phyloP scores from a whole-genome alignment of 176 grass and related monocot species.

The Aegilops speltoides region DNA sequence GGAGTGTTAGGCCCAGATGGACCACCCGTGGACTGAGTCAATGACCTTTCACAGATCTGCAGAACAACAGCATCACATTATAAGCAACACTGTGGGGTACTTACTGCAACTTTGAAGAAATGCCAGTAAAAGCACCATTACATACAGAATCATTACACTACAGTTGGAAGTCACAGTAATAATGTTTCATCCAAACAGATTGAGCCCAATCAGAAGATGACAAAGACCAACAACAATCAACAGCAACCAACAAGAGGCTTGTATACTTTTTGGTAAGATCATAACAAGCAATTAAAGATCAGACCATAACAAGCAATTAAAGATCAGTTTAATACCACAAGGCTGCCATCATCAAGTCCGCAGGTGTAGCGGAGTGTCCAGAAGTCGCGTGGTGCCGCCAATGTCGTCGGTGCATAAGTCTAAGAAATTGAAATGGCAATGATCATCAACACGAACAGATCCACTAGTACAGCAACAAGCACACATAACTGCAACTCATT shows the following conservation, averaged over 20 bases:
- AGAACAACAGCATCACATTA: slow-evolving; percentile 3
- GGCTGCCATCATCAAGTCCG: slow-evolving; percentile 95
- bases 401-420: slow-evolving; percentile 88
- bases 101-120: background rate
- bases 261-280: background rate
- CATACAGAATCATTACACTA: background rate
- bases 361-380: slow-evolving; percentile 93
- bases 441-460: background rate
- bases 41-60: slow-evolving; percentile 95
- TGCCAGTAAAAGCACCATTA: background rate
- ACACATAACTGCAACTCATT: background rate
- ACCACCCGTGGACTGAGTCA: slow-evolving; percentile 88
- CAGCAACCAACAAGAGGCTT: background rate
- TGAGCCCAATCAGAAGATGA: background rate
- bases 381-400: slow-evolving; percentile 80
- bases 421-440: slow-evolving; percentile 34
- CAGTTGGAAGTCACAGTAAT: background rate
- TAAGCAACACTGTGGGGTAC: slow-evolving; percentile 10
- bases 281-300: background rate
- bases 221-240: slow-evolving; percentile 5
- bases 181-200: slow-evolving; percentile 20
- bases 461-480: background rate
- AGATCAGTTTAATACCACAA: slow-evolving; percentile 70
- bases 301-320: background rate
- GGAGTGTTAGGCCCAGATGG: slow-evolving; percentile 71